Evolutionary conservation across 2,329 filamentous ascomycete species (phyloP).

Genomic region (Alternaria novae-zelandiae): DNA sequence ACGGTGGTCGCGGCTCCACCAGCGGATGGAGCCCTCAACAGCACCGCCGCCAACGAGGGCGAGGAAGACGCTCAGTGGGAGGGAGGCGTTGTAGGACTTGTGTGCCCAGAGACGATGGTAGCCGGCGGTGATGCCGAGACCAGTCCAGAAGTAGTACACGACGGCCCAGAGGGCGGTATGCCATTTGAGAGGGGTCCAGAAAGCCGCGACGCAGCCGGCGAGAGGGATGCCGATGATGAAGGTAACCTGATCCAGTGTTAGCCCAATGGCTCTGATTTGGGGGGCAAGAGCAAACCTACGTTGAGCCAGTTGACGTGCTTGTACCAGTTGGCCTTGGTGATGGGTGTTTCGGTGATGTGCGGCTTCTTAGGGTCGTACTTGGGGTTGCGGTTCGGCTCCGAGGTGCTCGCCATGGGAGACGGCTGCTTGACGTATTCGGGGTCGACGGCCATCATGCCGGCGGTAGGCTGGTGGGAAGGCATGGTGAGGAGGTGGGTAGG

Average conservation of each 20-base stretch:
- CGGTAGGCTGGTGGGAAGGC: conserved; percentile 60
- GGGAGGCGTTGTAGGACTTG: conserved; percentile 54
- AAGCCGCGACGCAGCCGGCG: conserved; percentile 74
- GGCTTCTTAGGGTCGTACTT: conserved; percentile 72
- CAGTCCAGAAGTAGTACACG: conserved; percentile 83
- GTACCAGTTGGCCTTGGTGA: conserved; percentile 85
- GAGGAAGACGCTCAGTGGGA: conserved; percentile 57
- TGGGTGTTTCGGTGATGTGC: conserved; percentile 83
- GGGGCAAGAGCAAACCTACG: conserved; percentile 53
- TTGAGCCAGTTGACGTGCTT: conserved; percentile 96
- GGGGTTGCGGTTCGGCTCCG: conserved; percentile 59
- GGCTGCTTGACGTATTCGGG: conserved; percentile 56
- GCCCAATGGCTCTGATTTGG: background rate
- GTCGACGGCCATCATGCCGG: conserved; percentile 57
- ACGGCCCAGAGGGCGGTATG: conserved; percentile 79
- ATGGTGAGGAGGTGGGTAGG: conserved; percentile 40
- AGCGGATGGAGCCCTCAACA: conserved; percentile 58
- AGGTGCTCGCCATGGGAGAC: conserved; percentile 55
- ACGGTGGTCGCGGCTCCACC: conserved; percentile 59
- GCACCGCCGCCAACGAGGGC: conserved; percentile 57
- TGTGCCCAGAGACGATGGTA: conserved; percentile 80
- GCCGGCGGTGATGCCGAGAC: conserved; percentile 65
- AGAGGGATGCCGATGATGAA: conserved; percentile 82
- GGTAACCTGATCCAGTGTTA: conserved; percentile 66
- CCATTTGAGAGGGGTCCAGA: conserved; percentile 77